Evolutionary conservation across 192 early-diverging fungal species (phyloP).

Genomic region (Coemansia umbellata): DNA sequence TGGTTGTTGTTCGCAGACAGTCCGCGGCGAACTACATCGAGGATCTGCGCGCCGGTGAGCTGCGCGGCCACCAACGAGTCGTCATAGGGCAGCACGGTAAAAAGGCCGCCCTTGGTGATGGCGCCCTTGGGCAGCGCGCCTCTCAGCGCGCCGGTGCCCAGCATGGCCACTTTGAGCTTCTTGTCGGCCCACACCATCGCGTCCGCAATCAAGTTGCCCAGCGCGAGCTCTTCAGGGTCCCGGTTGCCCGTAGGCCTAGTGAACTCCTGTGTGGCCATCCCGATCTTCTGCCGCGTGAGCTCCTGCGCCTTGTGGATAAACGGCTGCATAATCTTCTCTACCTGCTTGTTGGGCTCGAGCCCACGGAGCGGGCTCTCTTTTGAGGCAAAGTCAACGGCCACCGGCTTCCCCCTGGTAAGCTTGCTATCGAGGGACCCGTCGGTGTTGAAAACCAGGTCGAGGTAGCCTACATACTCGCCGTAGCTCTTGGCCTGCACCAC

Average conservation of each 20-base stretch:
- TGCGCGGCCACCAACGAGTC: slow-evolving; percentile 51
- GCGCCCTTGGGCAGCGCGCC: slow-evolving; percentile 51
- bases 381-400: slow-evolving; percentile 56
- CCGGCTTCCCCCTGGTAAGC: slow-evolving; percentile 56
- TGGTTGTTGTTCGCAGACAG: slow-evolving; percentile 22
- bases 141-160: slow-evolving; percentile 65
- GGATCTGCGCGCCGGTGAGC: slow-evolving; percentile 54
- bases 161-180: slow-evolving; percentile 45
- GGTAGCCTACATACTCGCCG: slow-evolving; percentile 64
- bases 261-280: slow-evolving; percentile 44
- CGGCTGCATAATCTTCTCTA: slow-evolving; percentile 7
- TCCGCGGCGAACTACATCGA: slow-evolving; percentile 50
- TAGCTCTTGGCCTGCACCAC: slow-evolving; percentile 71
- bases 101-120: slow-evolving; percentile 56
- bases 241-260: slow-evolving; percentile 33
- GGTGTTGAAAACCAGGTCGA: slow-evolving; percentile 61
- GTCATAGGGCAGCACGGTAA: slow-evolving; percentile 64
- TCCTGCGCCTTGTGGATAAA: slow-evolving; percentile 9
- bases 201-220: slow-evolving; percentile 67
- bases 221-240: slow-evolving; percentile 52
- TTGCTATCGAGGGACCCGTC: slow-evolving; percentile 54
- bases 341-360: slow-evolving; percentile 20
- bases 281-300: slow-evolving; percentile 46
- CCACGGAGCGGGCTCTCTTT: slow-evolving; percentile 49
- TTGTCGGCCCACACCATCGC: slow-evolving; percentile 53